Evolutionary conservation across 495 filamentous ascomycete genomes (phyloP), one percentile per base, ranked within the genome.

Genomic region (Podospora comata): DNA sequence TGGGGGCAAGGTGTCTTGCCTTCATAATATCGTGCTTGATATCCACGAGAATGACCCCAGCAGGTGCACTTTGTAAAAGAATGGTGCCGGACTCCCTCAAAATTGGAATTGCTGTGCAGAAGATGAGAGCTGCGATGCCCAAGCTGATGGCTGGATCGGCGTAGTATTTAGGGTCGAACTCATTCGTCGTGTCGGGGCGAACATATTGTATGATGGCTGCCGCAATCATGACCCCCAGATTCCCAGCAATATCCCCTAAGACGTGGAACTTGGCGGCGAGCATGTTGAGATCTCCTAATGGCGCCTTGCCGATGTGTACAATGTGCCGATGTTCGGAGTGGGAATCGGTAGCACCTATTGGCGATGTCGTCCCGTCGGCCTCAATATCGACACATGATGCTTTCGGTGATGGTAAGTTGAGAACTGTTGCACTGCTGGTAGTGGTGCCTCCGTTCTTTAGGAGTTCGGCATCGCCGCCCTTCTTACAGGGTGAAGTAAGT

Each of bases 251-350:
- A 75, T 98, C 94, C 19, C 94, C 92, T 74, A 95, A 82, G 54
- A 97, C 92, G 72, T 98, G 94, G 0, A 97, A 83, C 75, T 97
- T 87, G 44, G 97, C 93, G 59, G 93, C 94, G 26, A 92, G 86
- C 92, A 97, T 97, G 73, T 96, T 96, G 27, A 97, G 88, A 73
- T 97, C 83, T n/a, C 76, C 76, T 2, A 77, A 75, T 0, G 76
- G 73, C 5, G 72, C 61, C 65, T 71, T 30, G 66, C 72, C 27
- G 69, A 34, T 66, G 18, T 53, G 54, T 60, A 72, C 69, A 16
- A 71, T 73, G 53, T 84, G 79, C 4, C 76, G 78, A 66, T 86
- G 84, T n/a, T 94, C 89, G 0, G 84, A 84, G 75, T 93, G 91
- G 15, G 83, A 83, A 32, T 85, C 82, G 64, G 86, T 81, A n/a